Evolutionary conservation across 1,139 yeast genomes (phyloP).

Genomic region (Pichiaceae sp.): DNA sequence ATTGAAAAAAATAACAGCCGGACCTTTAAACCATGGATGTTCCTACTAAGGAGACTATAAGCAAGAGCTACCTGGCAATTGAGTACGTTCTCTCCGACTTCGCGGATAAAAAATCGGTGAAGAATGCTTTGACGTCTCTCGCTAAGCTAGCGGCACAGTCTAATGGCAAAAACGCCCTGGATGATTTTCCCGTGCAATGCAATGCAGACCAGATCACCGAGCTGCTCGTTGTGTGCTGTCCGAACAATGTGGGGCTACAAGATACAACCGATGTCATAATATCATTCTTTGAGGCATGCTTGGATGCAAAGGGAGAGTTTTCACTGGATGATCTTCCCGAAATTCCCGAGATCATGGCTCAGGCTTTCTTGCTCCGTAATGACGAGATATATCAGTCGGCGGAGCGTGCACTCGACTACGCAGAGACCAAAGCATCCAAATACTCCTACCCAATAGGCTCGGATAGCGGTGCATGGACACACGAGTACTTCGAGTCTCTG

Average conservation of each 20-base stretch:
- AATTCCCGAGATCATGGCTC: background rate
- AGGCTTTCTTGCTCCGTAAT: background rate
- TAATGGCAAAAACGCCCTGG: background rate
- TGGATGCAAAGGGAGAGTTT: background rate
- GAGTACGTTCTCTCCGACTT: background rate
- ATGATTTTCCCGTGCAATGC: background rate
- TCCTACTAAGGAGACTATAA: background rate
- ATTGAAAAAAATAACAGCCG: too few relatives aligned
- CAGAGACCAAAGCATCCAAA: background rate
- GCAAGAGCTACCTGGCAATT: background rate
- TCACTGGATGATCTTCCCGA: background rate
- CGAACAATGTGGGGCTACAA: background rate
- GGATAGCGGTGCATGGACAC: background rate
- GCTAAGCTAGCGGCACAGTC: background rate
- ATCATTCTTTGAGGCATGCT: background rate
- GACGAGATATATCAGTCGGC: conserved; percentile 1
- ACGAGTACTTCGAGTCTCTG: conserved; percentile 1
- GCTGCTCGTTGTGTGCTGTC: background rate
- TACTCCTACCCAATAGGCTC: conserved; percentile 3
- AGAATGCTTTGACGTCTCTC: background rate
- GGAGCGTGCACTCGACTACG: background rate
- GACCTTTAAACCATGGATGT: too few relatives aligned
- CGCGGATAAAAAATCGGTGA: background rate
- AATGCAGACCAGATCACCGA: background rate
- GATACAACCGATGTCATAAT: background rate